Evolutionary conservation across 305 asterid species (phyloP), one percentile per base, ranked within the genome.

Genomic region (Fraxinus velutina): DNA sequence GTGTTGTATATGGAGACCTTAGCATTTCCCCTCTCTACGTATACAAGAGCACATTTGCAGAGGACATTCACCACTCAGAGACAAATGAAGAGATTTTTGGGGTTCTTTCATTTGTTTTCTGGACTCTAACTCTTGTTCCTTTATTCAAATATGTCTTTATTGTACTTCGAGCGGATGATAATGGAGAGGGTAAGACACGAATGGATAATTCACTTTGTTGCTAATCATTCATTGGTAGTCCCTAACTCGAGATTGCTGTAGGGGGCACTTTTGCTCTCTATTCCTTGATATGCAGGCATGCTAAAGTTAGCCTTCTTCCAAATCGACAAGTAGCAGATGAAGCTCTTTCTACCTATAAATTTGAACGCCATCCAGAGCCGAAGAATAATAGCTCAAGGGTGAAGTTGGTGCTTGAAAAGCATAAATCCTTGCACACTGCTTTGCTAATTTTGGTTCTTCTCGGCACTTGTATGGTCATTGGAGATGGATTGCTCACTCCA

Each of bases 401-500:
- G 83, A 95, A 92, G 81, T 21, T 77, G 83, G 88, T 93, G 76
- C 97, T 93, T 13, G 99, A 95, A 85, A 95, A 89, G 83, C 96
- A 95, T 82, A 92, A 92, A 80, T 88, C 88, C 19, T 86, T 93
- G 86, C 98, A 92, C 81, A 84, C 90, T 82, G 97, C 96, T 55
- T 88, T 93, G 73, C 86, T 95, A 22, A 89, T 95, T 73, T 83
- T 95, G 88, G 98, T 95, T 83, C 92, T 95, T 22, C 86, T 95
- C 1, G 99, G 99, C 79, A 95, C 99, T 89, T 95, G 99, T 86
- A 95, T 95, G 99, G 99, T 95, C 79, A 95, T 93, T 80, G 99
- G 99, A 55, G 97, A 92, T 87, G 98, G 99, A 77, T 81, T 95
- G 42, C 97, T 93, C 42, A 95, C 98, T 85, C 99, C 98, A 34